Base-by-base conservation (phyloP, 1,284 basidiomycete genomes). In the Inonotus obliquus region DNA sequence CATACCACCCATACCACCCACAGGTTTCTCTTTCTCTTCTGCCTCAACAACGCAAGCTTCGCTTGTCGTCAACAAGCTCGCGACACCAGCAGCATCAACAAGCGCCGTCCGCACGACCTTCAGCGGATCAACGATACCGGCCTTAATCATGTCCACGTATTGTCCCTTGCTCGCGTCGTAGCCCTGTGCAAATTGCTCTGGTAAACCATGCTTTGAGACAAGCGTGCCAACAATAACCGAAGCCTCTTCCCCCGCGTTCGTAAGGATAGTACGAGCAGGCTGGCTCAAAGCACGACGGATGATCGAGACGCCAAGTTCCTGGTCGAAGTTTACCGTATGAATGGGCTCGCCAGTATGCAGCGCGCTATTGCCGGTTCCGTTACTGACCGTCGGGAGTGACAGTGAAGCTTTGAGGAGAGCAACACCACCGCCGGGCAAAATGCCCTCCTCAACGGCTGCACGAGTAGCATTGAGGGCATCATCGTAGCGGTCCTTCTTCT, bases 401-500 rank as follows among this genome's bases (percentile, higher is more conserved):
- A 92, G 81, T 27, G 89, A 91, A 1, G 96, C 95, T 79, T 96
- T 97, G 72, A 96, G 83, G 32, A 92, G 82, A 23, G 94, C 94
- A 38, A 93, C 88, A 76, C 95, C 95, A 75, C 96, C 95, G 65
- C 96, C 96, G 62, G 95, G 94, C 47, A 98, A 89, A 70, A 98
- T 97, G 73, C 96, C 96, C 76, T 98, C 94, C 79, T 98, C 96
- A 56, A 99, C 96, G 55, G 96, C 96, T 47, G 96, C 96, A 61
- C 96, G 91, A 4, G 96, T 98, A 19, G 95, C 95, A 75, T 97
- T 97, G 63, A 98, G 83, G 5, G 96, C 96, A 73, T 99, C 96
- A 71, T 99, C 96, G 75, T 97, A 98, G 57, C 96, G 84, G 76
- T 98, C 96, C 87, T 98, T 98, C 92, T 98, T 98, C 84, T 99